Evolutionary conservation across 2,329 filamentous ascomycete species (phyloP), one percentile per base, ranked within the genome.

Genomic region (Teratosphaeria pseudoeucalypti): DNA sequence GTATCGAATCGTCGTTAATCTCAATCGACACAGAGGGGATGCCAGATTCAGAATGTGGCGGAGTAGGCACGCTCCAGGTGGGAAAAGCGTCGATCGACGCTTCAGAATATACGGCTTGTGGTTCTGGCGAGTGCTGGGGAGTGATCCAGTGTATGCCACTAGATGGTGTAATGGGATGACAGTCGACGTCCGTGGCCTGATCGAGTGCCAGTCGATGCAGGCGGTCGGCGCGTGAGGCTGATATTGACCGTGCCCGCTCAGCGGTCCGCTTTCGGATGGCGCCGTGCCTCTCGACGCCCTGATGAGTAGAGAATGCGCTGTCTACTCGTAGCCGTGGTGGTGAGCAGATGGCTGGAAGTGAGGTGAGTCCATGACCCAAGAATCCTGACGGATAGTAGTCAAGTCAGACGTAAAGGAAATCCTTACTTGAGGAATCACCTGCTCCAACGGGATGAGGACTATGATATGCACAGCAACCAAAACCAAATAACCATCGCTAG

Each of bases 21-120:
- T 71, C 70, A 57, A 71, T 57, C 1, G 67, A 66, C 2, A 72
- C 61, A n/a, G 59, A 64, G 29, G 70, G 68, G 16, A 70, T 60
- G 52, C 68, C 68, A 11, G 70, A 71, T 56, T 72, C 70, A 37
- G 70, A 72, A 56, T 65, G 64, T 47, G 70, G 70, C 53, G 70
- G 70, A 47, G 70, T 72, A 26, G 70, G 70, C 11, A 66, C 66
- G 11, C 66, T 66, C 70, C 70, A 72, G 59, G 66, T 62, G 52
- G 67, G 66, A 57, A 68, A 68, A 26, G 68, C 57, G 55, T 71
- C 68, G 54, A 69, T 60, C 11, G 64, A 58, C 10, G 62, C 60
- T 34, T 67, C 66, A 19, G 64, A 56, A 39, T 63, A 64, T 57
- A 67, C 64, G 58, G 55, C 61, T 43, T 67, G 66, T 3, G 67